A percentile compares a stretch with the other conserved stretches of the same genome.
These are phyloP conservation scores for Andrographis paniculata DNA, from an alignment of 305 asterid genomes.

Conservation along the genomic window DNA sequence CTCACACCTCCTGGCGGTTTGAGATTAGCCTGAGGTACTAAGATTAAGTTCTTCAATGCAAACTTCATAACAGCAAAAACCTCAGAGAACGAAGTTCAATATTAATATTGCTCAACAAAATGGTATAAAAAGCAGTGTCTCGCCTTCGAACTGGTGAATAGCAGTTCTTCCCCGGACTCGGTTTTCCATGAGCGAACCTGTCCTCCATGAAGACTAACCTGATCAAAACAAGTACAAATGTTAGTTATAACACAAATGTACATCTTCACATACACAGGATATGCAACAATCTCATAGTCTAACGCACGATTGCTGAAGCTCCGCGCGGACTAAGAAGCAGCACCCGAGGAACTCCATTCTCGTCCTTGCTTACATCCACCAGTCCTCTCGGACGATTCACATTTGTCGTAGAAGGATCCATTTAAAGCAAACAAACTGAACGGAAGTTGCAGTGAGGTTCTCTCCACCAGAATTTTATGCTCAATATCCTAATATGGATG, in stretches of 20 bases:
- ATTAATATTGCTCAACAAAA: neutral
- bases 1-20: slow-evolving; percentile 6
- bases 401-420: too few species aligned
- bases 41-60: neutral
- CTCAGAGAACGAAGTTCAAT: neutral
- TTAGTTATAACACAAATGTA: neutral
- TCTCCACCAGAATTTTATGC: too few species aligned
- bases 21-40: slow-evolving; percentile 4
- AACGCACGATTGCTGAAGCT: slow-evolving; percentile 3
- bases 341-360: neutral
- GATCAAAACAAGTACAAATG: neutral
- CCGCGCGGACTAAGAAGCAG: neutral
- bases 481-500: too few species aligned
- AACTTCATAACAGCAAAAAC: neutral
- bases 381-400: too few species aligned
- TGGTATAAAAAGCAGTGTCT: neutral
- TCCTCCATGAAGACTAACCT: slow-evolving; percentile 10
- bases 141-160: slow-evolving; percentile 8
- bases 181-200: slow-evolving; percentile 11
- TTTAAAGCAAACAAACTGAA: too few species aligned
- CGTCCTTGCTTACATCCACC: neutral
- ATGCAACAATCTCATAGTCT: too few species aligned
- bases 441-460: too few species aligned
- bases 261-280: too few species aligned
- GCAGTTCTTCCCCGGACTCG: slow-evolving; percentile 6